Percentiles rank a stretch among this genome's conserved stretches.
phyloP scores from a whole-genome alignment of 148 eudicot genomes.

The Persicaria tinctoria region DNA sequence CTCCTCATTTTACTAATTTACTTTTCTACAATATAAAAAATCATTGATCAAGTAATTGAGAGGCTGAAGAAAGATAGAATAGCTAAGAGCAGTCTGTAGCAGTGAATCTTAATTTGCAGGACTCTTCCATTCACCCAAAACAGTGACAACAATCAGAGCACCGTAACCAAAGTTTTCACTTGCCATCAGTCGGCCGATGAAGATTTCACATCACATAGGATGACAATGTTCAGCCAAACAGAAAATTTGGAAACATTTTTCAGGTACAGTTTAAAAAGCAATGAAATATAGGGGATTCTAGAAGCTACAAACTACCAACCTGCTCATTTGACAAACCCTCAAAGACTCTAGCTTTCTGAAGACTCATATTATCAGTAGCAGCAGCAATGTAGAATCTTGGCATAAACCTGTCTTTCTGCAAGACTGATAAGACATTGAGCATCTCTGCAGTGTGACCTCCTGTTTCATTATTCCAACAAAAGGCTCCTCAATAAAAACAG shows the following conservation, averaged over 20 bases:
- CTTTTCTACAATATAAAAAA: background rate
- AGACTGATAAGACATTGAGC: slow-evolving; percentile 57
- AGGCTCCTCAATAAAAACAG: background rate
- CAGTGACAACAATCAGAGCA: background rate
- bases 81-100: background rate
- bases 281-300: background rate
- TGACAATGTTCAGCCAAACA: background rate
- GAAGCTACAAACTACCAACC: slow-evolving; percentile 25
- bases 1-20: background rate
- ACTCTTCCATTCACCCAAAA: background rate
- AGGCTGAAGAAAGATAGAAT: background rate
- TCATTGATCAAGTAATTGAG: background rate
- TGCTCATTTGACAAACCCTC: slow-evolving; percentile 47
- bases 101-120: background rate
- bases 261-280: background rate
- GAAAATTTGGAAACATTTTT: background rate
- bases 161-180: background rate
- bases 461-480: slow-evolving; percentile 17
- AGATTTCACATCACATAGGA: background rate
- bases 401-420: slow-evolving; percentile 54
- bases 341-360: slow-evolving; percentile 70
- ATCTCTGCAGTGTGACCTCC: slow-evolving; percentile 99
- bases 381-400: slow-evolving; percentile 87
- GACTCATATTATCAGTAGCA: slow-evolving; percentile 91
- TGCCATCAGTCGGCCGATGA: background rate